A percentile compares a stretch with the other conserved stretches of the same genome.
phyloP scores from a whole-genome alignment of 352 stramenopile genomes.

The Globisporangium rhizosaccharum region DNA sequence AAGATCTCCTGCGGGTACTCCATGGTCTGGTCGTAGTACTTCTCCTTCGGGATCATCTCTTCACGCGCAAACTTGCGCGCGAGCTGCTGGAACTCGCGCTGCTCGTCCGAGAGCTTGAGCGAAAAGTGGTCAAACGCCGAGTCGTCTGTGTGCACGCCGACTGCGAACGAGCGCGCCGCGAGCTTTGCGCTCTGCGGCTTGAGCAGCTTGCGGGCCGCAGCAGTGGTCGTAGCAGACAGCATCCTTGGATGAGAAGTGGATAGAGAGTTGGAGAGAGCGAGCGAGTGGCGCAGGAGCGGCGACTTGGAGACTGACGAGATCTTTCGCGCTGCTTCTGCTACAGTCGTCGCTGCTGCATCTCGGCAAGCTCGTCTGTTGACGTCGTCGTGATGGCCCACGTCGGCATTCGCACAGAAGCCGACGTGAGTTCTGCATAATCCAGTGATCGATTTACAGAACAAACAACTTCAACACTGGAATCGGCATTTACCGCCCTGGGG shows the following conservation, averaged over 20 bases:
- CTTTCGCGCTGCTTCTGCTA: neutral
- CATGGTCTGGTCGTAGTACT: constrained; percentile 78
- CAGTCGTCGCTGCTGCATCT: neutral
- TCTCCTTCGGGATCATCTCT: constrained; percentile 88
- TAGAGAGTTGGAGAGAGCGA: neutral
- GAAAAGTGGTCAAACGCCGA: constrained; percentile 45
- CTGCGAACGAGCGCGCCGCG: constrained; percentile 33
- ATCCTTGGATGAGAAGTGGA: constrained; percentile 6
- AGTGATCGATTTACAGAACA: neutral
- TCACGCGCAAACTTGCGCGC: constrained; percentile 87
- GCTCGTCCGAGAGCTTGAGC: constrained; percentile 83
- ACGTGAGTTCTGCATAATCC: neutral
- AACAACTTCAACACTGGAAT: neutral
- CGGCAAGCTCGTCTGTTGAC: neutral
- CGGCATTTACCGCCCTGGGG: no score
- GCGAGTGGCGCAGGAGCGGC: neutral
- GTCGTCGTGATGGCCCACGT: neutral
- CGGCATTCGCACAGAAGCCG: neutral
- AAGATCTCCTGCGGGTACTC: constrained; percentile 88
- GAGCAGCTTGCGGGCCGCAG: constrained; percentile 11
- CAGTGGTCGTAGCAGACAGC: constrained; percentile 15
- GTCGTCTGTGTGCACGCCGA: constrained; percentile 46
- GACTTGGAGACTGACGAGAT: constrained; percentile 9
- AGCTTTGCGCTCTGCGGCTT: neutral
- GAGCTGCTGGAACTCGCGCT: constrained; percentile 82